Base-by-base conservation (phyloP, 305 asterid genomes). In the Ilex paraguariensis region DNA sequence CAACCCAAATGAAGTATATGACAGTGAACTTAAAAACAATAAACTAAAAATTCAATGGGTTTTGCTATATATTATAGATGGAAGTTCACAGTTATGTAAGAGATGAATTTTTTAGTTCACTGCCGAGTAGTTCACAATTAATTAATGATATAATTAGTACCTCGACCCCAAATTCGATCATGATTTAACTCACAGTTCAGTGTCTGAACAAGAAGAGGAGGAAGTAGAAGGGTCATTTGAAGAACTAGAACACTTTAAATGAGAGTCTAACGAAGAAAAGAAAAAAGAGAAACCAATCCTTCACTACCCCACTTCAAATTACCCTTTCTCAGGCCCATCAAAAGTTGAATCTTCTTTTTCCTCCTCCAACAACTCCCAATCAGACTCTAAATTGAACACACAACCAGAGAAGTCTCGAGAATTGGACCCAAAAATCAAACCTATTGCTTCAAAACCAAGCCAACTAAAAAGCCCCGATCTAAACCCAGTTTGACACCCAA, bases 261-360 rank as follows among this genome's bases (percentile, higher is more conserved):
- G 77, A 39, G 78, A 71, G 6, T 63, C 80, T 11, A 70, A 53
- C 9, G 79, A 79, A 21, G 78, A 79, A 36, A 76, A 62, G 21
- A 21, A 21, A 21, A 21, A 21, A 54, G 68, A 9, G 76, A 72
- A 32, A 64, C 11, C 63, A 54, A 13, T 57, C 78, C 17, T 62
- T 48, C 1, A 73, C 60, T 0, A 63, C 81, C 31, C 68, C 67
- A 33, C 68, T 0, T 76, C 16, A 70, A 63, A 30, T 60, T 7
- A 39, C 28, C 71, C 28, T 21, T 21, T 21, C 42, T 67, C 15
- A 40, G 72, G 5, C 79, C 65, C 5, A 45, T 33, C 70, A 15
- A 66, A 62, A 13, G 30, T 70, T 30, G 54, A 16, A 46, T 21
- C 14, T 54, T 12, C 58, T 30, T 21, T 60, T 9, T 65, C 72